Conservation (phyloP, 768 basidiomycete genomes). For the Lactarius trivialis region DNA sequence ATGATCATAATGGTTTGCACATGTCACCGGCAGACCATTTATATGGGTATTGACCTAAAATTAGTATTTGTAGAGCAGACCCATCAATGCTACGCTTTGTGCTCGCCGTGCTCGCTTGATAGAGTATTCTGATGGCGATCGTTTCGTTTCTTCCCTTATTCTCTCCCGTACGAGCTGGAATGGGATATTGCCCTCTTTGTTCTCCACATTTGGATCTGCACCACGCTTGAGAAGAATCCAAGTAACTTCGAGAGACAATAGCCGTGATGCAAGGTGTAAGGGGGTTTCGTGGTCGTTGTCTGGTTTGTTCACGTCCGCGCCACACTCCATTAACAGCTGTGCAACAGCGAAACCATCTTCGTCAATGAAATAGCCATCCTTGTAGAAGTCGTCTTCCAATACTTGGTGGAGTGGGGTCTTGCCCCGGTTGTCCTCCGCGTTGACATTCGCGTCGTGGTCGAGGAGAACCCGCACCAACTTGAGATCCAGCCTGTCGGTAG, state of each 20-base stretch:
- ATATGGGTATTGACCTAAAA: background rate
- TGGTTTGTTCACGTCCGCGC: background rate
- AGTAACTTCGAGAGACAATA: background rate
- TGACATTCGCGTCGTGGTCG: background rate
- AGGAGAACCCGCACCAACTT: background rate
- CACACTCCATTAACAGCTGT: background rate
- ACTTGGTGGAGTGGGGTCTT: background rate
- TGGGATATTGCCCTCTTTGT: background rate
- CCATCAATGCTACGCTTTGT: background rate
- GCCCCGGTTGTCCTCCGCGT: background rate
- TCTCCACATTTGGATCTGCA: background rate
- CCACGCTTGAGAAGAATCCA: background rate
- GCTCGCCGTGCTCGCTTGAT: background rate
- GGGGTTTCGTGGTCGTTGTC: background rate
- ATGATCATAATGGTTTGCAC: background rate
- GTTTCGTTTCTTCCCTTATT: background rate
- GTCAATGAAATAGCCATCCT: background rate
- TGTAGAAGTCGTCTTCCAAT: background rate
- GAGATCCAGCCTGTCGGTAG: background rate
- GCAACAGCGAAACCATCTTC: background rate
- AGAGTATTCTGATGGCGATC: background rate
- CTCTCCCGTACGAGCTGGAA: background rate
- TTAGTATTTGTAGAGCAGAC: background rate
- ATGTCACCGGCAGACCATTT: background rate
- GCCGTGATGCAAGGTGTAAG: background rate